Evolutionary conservation across 371 early-diverging fungal species (phyloP).

Genomic region (Mortierella polycephala): DNA sequence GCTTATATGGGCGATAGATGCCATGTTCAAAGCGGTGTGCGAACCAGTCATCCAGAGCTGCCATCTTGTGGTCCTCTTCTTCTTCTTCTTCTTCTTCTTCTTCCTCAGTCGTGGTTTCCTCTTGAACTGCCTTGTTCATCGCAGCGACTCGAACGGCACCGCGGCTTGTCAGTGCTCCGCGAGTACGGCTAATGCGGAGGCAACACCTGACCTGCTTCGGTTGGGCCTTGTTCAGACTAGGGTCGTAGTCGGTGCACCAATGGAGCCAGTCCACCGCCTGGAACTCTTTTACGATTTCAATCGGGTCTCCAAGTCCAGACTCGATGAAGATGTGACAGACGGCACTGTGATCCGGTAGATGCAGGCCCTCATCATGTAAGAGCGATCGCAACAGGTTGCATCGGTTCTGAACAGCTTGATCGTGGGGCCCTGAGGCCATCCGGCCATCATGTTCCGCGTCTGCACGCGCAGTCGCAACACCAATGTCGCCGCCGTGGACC

Average conservation of each 20-base stretch:
- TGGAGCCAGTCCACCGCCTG: conserved; percentile 16
- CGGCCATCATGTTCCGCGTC: conserved; percentile 4
- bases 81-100: conserved; percentile 12
- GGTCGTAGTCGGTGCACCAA: conserved; percentile 8
- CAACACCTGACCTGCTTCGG: conserved; percentile 9
- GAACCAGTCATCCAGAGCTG: conserved; percentile 10
- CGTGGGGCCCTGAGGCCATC: conserved; percentile 6
- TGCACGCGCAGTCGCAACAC: conserved; percentile 13
- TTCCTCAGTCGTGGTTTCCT: conserved; percentile 11
- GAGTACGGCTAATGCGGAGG: conserved; percentile 5
- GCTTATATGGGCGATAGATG: neutral
- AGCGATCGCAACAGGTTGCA: conserved; percentile 5
- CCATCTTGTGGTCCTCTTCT: conserved; percentile 10
- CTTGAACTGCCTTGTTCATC: neutral
- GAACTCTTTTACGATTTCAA: conserved; percentile 7
- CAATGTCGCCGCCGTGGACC: conserved; percentile 50
- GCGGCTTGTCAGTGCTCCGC: neutral
- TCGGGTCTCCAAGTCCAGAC: conserved; percentile 5
- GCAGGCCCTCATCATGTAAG: neutral
- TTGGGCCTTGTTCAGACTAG: conserved; percentile 12
- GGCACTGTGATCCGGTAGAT: conserved; percentile 4
- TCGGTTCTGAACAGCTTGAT: neutral
- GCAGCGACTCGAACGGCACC: neutral
- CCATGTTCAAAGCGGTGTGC: conserved; percentile 6
- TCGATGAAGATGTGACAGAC: conserved; percentile 13